These are phyloP conservation scores for Pichia kluyveri DNA, from an alignment of 805 yeast species.

Conservation along the genomic window DNA sequence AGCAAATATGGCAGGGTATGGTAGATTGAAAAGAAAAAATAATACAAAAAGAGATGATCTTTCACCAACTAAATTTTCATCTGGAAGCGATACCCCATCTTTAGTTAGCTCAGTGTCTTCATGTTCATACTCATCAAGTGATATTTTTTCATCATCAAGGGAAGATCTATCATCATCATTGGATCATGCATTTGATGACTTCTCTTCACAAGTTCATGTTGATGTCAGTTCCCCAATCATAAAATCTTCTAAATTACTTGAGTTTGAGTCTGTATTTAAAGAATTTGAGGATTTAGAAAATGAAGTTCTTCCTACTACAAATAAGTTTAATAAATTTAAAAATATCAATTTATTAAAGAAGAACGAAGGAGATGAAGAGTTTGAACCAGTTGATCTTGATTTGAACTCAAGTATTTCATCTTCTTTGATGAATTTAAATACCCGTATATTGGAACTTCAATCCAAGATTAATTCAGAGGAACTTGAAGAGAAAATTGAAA, in stretches of 20 bases:
- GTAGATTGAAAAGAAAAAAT: background rate
- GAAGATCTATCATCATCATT: no score
- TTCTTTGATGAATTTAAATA: background rate
- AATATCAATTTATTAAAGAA: no score
- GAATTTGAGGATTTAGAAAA: constrained; percentile 2
- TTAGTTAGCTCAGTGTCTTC: no score
- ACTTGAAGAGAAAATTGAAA: background rate
- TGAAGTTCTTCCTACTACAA: background rate
- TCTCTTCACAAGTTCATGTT: no score
- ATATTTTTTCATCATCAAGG: no score
- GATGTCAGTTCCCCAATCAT: background rate
- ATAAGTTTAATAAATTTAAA: no score
- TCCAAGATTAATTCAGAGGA: background rate
- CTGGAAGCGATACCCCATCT: background rate
- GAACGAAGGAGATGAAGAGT: background rate
- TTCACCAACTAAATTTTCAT: constrained; percentile 2
- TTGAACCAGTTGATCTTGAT: no score
- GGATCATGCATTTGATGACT: no score
- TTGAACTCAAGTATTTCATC: background rate
- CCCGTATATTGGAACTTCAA: constrained; percentile 2
- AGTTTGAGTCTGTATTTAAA: background rate
- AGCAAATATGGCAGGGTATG: constrained; percentile 1
- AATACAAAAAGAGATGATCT: background rate
- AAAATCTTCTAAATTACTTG: background rate
- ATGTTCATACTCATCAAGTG: no score